These are phyloP conservation scores for Globisporangium abappressorium DNA, from an alignment of 352 stramenopile genomes.

Conservation along the genomic window DNA sequence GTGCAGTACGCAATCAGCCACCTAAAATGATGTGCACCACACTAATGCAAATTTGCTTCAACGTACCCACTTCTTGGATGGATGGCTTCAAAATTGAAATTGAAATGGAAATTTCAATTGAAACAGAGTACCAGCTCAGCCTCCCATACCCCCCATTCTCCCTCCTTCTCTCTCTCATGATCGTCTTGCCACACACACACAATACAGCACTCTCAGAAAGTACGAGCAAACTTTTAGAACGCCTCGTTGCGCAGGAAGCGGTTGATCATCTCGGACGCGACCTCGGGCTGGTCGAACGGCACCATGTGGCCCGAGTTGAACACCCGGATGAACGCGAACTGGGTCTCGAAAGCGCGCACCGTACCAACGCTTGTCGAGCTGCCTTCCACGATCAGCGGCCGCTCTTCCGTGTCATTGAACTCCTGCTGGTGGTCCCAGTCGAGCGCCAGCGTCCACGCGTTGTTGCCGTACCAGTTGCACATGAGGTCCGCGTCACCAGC, in stretches of 20 bases:
- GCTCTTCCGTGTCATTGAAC: constrained; percentile 13
- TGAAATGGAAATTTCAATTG: no score
- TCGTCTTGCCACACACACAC: background rate
- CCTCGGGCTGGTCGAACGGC: constrained; percentile 32
- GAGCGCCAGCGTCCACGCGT: constrained; percentile 74
- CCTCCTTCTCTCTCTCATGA: no score
- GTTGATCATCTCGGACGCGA: constrained; percentile 36
- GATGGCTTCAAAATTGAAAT: background rate
- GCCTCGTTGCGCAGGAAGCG: constrained; percentile 33
- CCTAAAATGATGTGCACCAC: background rate
- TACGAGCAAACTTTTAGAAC: background rate
- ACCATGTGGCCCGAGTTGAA: constrained; percentile 48
- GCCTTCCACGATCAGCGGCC: constrained; percentile 1
- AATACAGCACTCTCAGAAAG: background rate
- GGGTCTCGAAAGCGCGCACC: constrained; percentile 23
- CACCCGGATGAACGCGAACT: constrained; percentile 42
- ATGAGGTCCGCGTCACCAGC: constrained; percentile 93
- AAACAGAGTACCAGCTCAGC: background rate
- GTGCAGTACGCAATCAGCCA: background rate
- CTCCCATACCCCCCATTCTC: no score
- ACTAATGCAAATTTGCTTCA: no score
- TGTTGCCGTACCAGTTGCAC: constrained; percentile 93
- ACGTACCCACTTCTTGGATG: no score
- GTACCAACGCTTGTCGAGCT: constrained; percentile 4
- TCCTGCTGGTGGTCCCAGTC: constrained; percentile 13